Percentiles rank a stretch among this genome's conserved stretches.
These are phyloP conservation scores for Neonectria coccinea DNA, from an alignment of 2,329 filamentous ascomycete genomes.

Conservation along the genomic window DNA sequence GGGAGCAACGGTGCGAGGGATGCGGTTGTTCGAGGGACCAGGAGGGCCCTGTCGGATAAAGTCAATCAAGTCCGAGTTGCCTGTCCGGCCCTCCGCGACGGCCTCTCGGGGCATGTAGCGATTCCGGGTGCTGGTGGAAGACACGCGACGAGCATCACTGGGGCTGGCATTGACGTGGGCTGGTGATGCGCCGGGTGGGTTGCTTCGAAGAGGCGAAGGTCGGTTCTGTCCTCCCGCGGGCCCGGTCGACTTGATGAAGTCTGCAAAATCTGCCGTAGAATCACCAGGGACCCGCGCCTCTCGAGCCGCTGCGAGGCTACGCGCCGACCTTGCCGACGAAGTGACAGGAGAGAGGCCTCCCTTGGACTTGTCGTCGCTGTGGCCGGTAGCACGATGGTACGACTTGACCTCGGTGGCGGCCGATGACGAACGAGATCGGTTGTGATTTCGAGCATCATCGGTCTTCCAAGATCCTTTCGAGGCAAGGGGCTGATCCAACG, in stretches of 20 bases:
- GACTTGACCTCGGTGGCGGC: constrained; percentile 52
- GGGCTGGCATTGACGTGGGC: constrained; percentile 49
- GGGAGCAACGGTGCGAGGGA: constrained; percentile 84
- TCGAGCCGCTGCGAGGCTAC: constrained; percentile 62
- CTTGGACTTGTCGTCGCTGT: constrained; percentile 39
- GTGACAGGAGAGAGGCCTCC: constrained; percentile 38
- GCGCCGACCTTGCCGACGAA: constrained; percentile 34
- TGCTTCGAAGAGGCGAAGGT: constrained; percentile 50
- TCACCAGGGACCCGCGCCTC: constrained; percentile 79
- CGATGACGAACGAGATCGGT: constrained; percentile 63
- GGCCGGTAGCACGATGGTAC: constrained; percentile 27
- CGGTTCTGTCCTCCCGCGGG: constrained; percentile 63
- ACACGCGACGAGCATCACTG: constrained; percentile 54
- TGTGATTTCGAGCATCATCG: constrained; percentile 58
- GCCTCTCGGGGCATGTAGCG: constrained; percentile 80
- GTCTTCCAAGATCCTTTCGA: constrained; percentile 58
- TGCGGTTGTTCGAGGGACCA: constrained; percentile 69
- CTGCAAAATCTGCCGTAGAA: constrained; percentile 84
- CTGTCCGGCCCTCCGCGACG: constrained; percentile 69
- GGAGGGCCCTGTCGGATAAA: constrained; percentile 92
- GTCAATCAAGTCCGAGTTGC: constrained; percentile 90
- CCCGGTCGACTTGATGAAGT: constrained; percentile 89
- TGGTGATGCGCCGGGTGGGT: constrained; percentile 31
- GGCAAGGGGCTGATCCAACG: constrained; percentile 56
- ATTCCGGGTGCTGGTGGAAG: constrained; percentile 57